These are phyloP conservation scores for Sideroxylon spinosum DNA, from an alignment of 179 eudicot genomes.

Conservation along the genomic window DNA sequence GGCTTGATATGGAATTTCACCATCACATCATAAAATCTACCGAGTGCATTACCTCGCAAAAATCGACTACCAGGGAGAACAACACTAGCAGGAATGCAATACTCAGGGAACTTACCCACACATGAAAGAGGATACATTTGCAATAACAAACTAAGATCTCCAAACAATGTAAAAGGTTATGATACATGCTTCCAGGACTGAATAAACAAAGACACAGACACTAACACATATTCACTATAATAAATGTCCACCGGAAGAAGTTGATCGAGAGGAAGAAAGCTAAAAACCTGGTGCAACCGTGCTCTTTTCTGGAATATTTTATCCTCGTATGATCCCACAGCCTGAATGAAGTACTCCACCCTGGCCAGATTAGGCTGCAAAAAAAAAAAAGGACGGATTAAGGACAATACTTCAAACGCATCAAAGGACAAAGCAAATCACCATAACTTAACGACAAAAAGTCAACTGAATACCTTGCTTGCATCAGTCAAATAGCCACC, in stretches of 20 bases:
- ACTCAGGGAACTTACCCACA: neutral
- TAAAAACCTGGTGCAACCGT: conserved; percentile 69
- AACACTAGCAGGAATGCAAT: neutral
- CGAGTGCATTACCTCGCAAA: neutral
- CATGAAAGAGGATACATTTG: neutral
- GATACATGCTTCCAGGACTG: neutral
- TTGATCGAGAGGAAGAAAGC: neutral
- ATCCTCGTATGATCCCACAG: conserved; percentile 61
- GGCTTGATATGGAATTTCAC: neutral
- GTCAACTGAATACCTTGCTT: conserved; percentile 63
- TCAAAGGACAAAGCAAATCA: conserved; percentile 1
- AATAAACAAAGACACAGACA: too few relatives aligned
- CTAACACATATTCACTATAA: neutral
- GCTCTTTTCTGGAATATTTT: conserved; percentile 73
- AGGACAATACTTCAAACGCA: neutral
- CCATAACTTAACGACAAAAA: neutral
- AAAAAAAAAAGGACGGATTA: neutral
- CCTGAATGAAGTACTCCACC: conserved; percentile 61
- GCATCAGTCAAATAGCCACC: conserved; percentile 54
- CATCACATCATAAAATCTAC: too few relatives aligned
- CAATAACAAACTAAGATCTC: too few relatives aligned
- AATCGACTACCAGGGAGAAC: neutral
- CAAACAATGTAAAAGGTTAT: neutral
- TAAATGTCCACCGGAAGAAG: neutral
- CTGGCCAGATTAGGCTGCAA: conserved; percentile 42